Base-by-base conservation (phyloP, 495 filamentous ascomycete species). In the Penicillium flavigenum region DNA sequence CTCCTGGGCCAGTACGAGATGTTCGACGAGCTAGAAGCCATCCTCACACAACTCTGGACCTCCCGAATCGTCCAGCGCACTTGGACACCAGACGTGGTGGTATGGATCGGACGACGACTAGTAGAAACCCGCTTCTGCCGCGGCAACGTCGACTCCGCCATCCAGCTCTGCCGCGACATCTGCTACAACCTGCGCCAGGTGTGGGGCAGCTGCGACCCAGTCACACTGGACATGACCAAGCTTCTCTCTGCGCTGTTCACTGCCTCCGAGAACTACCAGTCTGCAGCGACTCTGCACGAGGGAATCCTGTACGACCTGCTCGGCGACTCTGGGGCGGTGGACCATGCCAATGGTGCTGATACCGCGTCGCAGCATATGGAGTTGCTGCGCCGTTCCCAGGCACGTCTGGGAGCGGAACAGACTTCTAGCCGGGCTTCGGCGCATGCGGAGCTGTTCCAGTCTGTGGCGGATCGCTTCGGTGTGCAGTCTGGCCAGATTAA, bases 111-210 rank as follows among this genome's bases (percentile, higher is more conserved):
- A 3, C 74, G 77, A n/a, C 73, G 79, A 7, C 75, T 85, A 29
- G 80, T 86, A 24, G 78, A 86, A 64, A 81, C 81, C 0, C 79
- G 80, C 36, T 82, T 81, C 61, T 78, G 76, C 20, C 74, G 74
- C 19, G 76, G 76, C 26, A 29, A 65, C 16, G 63, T 72, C 51
- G 69, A 68, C 11, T 69, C 69, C 4, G 80, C 83, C 20, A 81
- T 82, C 55, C 76, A 78, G 19, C 73, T 87, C 0, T 79, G 79
- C 64, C 80, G 83, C 48, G 80, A 79, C 61, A 83, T 87, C 59
- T 83, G 79, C 67, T 86, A 87, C 71, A 87, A 87, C 54, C 72
- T 87, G 48, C 81, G 82, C 7, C 80, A 82, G 42, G 78, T 79
- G 6, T 82, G 79, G 62, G 82, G 83, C 17, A 76, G 76, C 24